Percentiles rank a stretch among this genome's conserved stretches.
Evolutionary conservation across 257 asterid genomes (phyloP).

Genomic region (Fraxinus cuspidata): DNA sequence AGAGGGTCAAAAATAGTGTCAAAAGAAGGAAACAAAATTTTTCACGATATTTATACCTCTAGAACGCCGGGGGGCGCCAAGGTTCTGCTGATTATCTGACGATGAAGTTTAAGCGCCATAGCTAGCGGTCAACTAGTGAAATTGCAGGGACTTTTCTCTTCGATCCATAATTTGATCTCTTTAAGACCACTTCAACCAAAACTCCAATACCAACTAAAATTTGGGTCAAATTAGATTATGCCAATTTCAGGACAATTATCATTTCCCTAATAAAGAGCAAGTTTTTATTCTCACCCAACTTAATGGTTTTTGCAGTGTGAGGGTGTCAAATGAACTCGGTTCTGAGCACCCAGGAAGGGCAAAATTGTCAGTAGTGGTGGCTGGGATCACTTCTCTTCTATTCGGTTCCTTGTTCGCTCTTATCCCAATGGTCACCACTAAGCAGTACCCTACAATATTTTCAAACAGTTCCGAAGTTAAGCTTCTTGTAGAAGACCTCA

Average conservation of each 20-base stretch:
- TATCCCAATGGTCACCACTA: conserved; percentile 27
- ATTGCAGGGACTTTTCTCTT: no score
- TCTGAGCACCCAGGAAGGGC: conserved; percentile 41
- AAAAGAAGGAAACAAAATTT: no score
- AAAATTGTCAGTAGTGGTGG: conserved; percentile 39
- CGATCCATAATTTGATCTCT: no score
- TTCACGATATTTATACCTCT: no score
- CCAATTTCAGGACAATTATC: background rate
- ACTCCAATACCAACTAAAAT: no score
- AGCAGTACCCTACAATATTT: conserved; percentile 46
- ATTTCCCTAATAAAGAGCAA: background rate
- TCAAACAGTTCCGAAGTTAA: conserved; percentile 36
- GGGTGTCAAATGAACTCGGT: conserved; percentile 59
- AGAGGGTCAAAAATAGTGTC: no score
- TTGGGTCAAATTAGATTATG: no score
- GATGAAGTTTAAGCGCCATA: no score
- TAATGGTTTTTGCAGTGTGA: conserved; percentile 37
- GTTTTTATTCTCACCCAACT: background rate
- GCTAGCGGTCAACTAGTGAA: no score
- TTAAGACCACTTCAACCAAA: no score
- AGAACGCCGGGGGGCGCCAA: no score
- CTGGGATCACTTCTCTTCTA: conserved; percentile 36
- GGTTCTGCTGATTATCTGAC: no score
- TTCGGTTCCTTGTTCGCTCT: conserved; percentile 36
- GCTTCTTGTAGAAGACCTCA: conserved; percentile 44